Conservation (phyloP, 108 stramenopile species). For the Cyclotella atomus region DNA sequence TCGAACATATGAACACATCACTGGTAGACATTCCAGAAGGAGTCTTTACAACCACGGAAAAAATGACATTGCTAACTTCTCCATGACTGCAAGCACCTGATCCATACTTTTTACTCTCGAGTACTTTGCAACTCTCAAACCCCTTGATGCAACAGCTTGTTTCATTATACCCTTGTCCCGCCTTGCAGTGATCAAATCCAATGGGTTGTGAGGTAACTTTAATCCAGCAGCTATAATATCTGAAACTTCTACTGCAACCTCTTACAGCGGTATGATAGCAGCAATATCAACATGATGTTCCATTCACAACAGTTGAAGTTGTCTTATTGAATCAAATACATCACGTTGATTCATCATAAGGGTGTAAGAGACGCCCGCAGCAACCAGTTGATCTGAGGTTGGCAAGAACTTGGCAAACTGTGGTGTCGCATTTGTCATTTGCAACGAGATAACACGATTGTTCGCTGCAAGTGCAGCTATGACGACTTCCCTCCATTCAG, state of each 20-base stretch:
- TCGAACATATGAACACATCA: constrained; percentile 45
- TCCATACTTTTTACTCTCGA: constrained; percentile 12
- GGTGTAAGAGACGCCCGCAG: constrained; percentile 15
- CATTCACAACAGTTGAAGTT: constrained; percentile 5
- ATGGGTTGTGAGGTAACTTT: constrained; percentile 32
- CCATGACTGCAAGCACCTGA: constrained; percentile 21
- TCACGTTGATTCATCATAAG: constrained; percentile 17
- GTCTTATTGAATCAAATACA: constrained; percentile 12
- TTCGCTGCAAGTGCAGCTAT: constrained; percentile 9
- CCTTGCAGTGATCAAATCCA: constrained; percentile 29
- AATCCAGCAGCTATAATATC: constrained; percentile 31
- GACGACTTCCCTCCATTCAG: constrained; percentile 34
- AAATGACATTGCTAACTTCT: constrained; percentile 25
- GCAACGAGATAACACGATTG: constrained; percentile 14
- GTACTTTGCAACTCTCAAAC: constrained; percentile 44
- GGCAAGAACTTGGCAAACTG: constrained; percentile 21
- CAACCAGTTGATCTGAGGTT: background rate
- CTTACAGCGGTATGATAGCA: constrained; percentile 33
- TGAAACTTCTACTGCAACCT: constrained; percentile 39
- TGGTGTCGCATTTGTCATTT: constrained; percentile 10
- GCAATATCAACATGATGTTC: constrained; percentile 1
- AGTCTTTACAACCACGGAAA: constrained; percentile 50
- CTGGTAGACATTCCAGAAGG: constrained; percentile 47
- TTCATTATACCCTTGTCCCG: constrained; percentile 57
- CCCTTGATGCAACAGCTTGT: constrained; percentile 30